These are phyloP conservation scores for Noccaea caerulescens DNA, from an alignment of 345 rosid genomes.

Conservation along the genomic window DNA sequence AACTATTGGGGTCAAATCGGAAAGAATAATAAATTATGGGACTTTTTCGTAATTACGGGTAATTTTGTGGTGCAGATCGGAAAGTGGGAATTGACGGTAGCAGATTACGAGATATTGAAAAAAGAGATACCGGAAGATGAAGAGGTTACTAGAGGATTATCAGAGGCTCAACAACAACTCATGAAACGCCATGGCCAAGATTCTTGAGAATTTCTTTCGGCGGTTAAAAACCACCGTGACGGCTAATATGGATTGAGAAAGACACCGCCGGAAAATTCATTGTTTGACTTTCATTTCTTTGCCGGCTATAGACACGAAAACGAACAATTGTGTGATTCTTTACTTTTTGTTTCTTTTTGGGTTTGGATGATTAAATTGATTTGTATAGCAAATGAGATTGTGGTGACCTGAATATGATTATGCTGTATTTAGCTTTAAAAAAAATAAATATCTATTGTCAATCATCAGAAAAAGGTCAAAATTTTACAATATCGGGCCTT, in stretches of 20 bases:
- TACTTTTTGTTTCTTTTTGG: constrained; percentile 14
- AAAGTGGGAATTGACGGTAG: constrained; percentile 67
- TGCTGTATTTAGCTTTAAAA: constrained; percentile 4
- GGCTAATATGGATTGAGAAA: neutral
- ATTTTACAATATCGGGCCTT: neutral
- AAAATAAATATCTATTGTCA: no score
- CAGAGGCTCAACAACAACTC: constrained; percentile 59
- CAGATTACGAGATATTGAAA: constrained; percentile 69
- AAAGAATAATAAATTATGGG: neutral
- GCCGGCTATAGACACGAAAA: constrained; percentile 24
- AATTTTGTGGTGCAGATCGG: constrained; percentile 51
- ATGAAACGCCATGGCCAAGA: constrained; percentile 49
- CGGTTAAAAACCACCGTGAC: neutral
- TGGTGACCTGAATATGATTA: neutral
- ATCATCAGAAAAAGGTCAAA: neutral
- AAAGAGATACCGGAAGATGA: constrained; percentile 70
- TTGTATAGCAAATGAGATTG: constrained; percentile 41
- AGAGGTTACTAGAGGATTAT: constrained; percentile 55
- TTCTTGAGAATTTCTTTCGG: constrained; percentile 4
- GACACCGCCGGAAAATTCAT: neutral
- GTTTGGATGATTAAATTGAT: constrained; percentile 18
- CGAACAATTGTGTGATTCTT: constrained; percentile 33
- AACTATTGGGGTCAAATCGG: neutral
- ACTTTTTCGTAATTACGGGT: neutral
- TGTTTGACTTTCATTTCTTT: constrained; percentile 3